Conservation (phyloP, 805 yeast genomes). For the Cyberlindnera euphorbiae region DNA sequence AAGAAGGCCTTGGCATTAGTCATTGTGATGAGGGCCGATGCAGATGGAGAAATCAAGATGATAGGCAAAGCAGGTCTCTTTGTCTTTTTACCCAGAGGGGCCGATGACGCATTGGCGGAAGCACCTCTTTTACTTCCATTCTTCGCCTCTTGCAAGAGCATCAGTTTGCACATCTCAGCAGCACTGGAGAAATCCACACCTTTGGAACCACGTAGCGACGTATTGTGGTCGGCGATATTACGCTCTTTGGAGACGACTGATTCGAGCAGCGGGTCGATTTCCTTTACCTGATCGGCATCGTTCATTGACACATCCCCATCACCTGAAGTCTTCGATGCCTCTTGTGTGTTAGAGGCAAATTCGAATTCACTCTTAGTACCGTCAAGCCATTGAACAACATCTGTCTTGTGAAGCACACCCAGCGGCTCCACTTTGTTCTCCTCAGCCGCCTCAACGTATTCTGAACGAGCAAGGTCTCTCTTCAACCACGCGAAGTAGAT, state of each 20-base stretch:
- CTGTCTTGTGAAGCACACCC: conserved; percentile 80
- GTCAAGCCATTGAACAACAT: conserved; percentile 73
- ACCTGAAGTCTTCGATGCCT: neutral
- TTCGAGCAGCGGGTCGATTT: conserved; percentile 31
- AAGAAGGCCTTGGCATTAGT: conserved; percentile 63
- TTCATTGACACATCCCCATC: conserved; percentile 14
- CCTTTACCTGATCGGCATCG: conserved; percentile 9
- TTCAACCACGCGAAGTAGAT: conserved; percentile 76
- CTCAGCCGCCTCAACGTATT: conserved; percentile 72
- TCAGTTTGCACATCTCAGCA: conserved; percentile 34
- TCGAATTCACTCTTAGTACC: conserved; percentile 62
- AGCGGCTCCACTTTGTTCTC: conserved; percentile 60
- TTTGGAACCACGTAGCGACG: conserved; percentile 61
- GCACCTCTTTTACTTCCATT: conserved; percentile 10
- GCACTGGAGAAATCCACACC: conserved; percentile 60
- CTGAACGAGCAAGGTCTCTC: conserved; percentile 71
- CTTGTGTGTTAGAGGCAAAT: conserved; percentile 31
- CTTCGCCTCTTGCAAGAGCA: conserved; percentile 10
- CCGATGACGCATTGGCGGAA: conserved; percentile 14
- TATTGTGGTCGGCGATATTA: conserved; percentile 52
- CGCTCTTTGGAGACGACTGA: conserved; percentile 36
- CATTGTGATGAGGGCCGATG: conserved; percentile 65
- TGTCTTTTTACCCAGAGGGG: conserved; percentile 22
- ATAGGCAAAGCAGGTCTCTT: conserved; percentile 52
- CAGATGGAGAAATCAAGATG: conserved; percentile 73